Base-by-base conservation (phyloP, 257 asterid genomes). In the Lycium ferocissimum region DNA sequence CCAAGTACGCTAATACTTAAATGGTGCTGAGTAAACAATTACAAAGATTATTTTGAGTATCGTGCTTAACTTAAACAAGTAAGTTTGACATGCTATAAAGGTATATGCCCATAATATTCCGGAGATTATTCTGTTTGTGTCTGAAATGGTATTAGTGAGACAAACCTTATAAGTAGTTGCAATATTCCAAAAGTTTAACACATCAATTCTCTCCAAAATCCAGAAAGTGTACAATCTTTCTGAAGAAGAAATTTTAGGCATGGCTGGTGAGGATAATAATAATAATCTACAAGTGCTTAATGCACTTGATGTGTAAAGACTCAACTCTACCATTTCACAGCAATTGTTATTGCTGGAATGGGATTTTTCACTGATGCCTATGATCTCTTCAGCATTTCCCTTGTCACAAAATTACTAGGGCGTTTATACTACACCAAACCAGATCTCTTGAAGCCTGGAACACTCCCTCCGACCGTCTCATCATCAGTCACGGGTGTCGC, bases 311-410 rank as follows among this genome's bases (percentile, higher is more conserved):
- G 3, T 49, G 81, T 86, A 0, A 86, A 86, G 49, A 86, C 88
- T 5, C 88, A 86, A 82, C 84, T 84, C 67, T 86, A 86, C 62
- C 88, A 86, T 83, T 86, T 33, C 26, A 86, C 79, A 43, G 83
- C 88, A 12, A 84, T 86, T 26, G 0, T 86, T 53, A 37, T 86
- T 84, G 83, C 88, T 84, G 85, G 88, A 81, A 86, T 86, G 88
- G 88, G 88, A 7, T 86, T 86, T 84, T 85, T 85, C 47, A 85
- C 87, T 71, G 87, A 85, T 80, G 87, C 87, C 11, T 85, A 85
- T 40, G 88, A 85, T 33, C 85, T 85, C 49, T 85, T 85, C 65
- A 80, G 85, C 13, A 53, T 81, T 17, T 85, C 87, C 14, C 85
- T 86, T 40, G 82, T 86, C 11, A 86, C 88, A 13, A 86, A 86